Evolutionary conservation across 345 rosid genomes (phyloP).

Genomic region (Moricandia moricandioides): DNA sequence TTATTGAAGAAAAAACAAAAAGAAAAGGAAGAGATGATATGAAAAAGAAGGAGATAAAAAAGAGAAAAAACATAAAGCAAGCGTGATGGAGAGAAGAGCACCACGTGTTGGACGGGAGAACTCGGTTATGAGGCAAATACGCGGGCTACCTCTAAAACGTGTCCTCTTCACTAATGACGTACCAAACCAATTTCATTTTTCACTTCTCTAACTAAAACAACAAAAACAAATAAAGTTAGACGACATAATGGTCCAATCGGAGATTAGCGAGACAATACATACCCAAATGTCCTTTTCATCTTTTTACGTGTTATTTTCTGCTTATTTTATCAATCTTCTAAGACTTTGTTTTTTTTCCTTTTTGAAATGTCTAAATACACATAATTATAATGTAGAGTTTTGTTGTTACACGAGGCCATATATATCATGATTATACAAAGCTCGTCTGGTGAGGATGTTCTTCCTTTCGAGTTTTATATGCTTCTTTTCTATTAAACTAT

Average conservation of each 20-base stretch:
- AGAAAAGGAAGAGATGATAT: not conserved
- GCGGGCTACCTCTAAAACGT: conserved; percentile 34
- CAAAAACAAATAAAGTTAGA: not conserved
- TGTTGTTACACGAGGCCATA: conserved; percentile 23
- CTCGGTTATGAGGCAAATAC: conserved; percentile 27
- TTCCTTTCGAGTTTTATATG: conserved; percentile 8
- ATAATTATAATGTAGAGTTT: conserved; percentile 14
- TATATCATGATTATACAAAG: conserved; percentile 26
- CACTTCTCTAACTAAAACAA: conserved; percentile 23
- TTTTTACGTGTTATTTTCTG: conserved; percentile 30
- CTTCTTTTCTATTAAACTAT: conserved; percentile 24
- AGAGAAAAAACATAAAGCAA: conserved; percentile 6
- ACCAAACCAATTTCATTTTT: conserved; percentile 30
- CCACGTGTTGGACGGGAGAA: conserved; percentile 30
- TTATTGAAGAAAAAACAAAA: not conserved
- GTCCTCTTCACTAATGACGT: conserved; percentile 38
- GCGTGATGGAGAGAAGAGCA: conserved; percentile 19
- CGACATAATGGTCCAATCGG: conserved; percentile 38
- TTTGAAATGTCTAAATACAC: conserved; percentile 12
- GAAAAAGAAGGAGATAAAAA: conserved; percentile 12
- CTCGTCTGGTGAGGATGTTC: conserved; percentile 17
- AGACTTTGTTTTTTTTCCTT: not conserved
- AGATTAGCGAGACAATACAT: conserved; percentile 15
- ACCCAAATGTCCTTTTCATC: conserved; percentile 23
- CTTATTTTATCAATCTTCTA: not conserved